Conservation (phyloP, 805 yeast genomes). For the Sugiyamaella americana region DNA sequence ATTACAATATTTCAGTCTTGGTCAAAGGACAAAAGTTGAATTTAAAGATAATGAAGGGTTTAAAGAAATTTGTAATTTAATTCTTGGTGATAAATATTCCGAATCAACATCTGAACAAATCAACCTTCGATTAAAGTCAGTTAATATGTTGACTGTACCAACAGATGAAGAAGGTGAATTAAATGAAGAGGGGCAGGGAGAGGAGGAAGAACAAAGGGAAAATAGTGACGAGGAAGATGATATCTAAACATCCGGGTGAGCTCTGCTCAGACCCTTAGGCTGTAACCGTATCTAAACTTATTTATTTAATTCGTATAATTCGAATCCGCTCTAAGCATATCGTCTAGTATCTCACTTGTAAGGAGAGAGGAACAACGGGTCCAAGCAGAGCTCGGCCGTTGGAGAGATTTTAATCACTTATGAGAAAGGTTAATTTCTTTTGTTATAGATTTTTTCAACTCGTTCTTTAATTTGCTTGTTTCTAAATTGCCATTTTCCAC, state of each 20-base stretch:
- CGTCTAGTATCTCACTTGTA: too few relatives aligned
- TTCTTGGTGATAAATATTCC: conserved; percentile 5
- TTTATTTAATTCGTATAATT: too few relatives aligned
- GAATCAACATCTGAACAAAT: background rate
- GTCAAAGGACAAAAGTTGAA: conserved; percentile 10
- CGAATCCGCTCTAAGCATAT: too few relatives aligned
- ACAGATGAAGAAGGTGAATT: background rate
- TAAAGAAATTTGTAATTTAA: conserved; percentile 1
- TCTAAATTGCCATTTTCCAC: conserved; percentile 42
- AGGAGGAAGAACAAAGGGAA: too few relatives aligned
- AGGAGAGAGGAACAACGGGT: too few relatives aligned
- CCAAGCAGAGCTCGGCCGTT: too few relatives aligned
- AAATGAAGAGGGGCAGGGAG: too few relatives aligned
- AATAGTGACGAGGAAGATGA: too few relatives aligned
- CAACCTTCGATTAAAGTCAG: conserved; percentile 1
- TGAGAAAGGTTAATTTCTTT: background rate
- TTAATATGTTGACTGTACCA: background rate
- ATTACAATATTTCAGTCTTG: conserved; percentile 6
- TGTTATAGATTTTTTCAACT: background rate
- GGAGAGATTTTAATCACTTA: too few relatives aligned
- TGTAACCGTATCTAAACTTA: too few relatives aligned
- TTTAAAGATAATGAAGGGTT: conserved; percentile 3
- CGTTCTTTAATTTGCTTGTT: conserved; percentile 15
- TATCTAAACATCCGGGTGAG: too few relatives aligned
- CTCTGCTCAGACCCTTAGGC: too few relatives aligned